Conservation (phyloP, 345 rosid species). For the Alliaria petiolata region DNA sequence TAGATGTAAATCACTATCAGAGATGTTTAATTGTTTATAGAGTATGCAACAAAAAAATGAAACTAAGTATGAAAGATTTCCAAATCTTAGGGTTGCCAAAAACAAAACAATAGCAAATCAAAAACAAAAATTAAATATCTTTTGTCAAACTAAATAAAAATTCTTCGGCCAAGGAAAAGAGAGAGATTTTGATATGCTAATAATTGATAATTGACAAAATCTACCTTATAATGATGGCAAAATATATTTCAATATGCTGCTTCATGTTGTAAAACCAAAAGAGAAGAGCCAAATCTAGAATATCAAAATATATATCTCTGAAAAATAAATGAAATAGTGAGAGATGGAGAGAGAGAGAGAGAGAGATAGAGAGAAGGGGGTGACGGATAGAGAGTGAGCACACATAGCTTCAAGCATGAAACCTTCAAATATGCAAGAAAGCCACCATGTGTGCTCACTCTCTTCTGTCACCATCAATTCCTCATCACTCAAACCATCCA, state of each 20-base stretch:
- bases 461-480: slow-evolving; percentile 82
- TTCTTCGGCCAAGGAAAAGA: background rate
- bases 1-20: no score
- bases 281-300: background rate
- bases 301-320: background rate
- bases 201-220: background rate
- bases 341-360: background rate
- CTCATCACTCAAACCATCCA: background rate
- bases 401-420: slow-evolving; percentile 76
- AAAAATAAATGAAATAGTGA: background rate
- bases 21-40: no score
- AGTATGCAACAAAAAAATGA: no score
- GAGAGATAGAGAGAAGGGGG: slow-evolving; percentile 31
- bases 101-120: no score
- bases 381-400: slow-evolving; percentile 89
- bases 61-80: no score
- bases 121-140: no score
- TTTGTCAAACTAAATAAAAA: background rate
- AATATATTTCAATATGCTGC: background rate
- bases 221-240: background rate
- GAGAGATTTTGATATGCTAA: background rate
- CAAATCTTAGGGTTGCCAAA: no score
- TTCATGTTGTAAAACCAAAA: background rate
- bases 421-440: slow-evolving; percentile 57
- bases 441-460: slow-evolving; percentile 93